Base-by-base conservation (phyloP, 805 yeast genomes). In the Wickerhamiella kurtzmanii region DNA sequence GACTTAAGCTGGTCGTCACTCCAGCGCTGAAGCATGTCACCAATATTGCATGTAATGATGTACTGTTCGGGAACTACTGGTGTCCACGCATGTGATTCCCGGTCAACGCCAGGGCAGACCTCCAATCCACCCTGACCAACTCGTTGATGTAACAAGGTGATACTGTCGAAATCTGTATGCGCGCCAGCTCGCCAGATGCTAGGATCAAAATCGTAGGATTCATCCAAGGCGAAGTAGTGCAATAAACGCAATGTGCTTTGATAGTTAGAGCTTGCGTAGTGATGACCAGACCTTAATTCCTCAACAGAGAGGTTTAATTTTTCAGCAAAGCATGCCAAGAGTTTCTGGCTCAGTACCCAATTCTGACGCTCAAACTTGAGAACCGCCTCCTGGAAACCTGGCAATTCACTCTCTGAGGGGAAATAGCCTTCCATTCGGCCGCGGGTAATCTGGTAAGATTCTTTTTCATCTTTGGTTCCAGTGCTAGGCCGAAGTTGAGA, bases 21-120 rank as follows among this genome's bases (percentile, higher is more conserved):
- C 54, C 54, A 51, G 9, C 52, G 45, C 52, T 48, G 49, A 13
- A 51, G 46, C 54, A 51, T 51, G 37, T 51, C 54, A 13, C 54
- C 54, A 13, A 51, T 51, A 36, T 51, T 51, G 42, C 54, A 51
- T 2, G 54, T 51, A 19, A 51, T 51, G 1, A 43, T 42, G 16
- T 48, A 41, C 40, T 49, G 36, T 6, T 22, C 25, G 11, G 54
- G 50, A 21, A 37, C 32, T 2, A 51, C 48, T 2, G 50, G 46
- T 2, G 54, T 49, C 54, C 54, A 51, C 13, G 46, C 47, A 13
- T 39, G 48, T 2, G 35, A 22, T 6, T 37, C 42, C 8, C 32
- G 22, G 8, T 48, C 54, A 16, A 37, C 22, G 1, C 54, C 54
- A 16, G 54, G 54, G 11, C 49, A 44, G 3, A 51, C 54, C 28